Base-by-base conservation (phyloP, 257 asterid species). In the Solanum chiquidenum region DNA sequence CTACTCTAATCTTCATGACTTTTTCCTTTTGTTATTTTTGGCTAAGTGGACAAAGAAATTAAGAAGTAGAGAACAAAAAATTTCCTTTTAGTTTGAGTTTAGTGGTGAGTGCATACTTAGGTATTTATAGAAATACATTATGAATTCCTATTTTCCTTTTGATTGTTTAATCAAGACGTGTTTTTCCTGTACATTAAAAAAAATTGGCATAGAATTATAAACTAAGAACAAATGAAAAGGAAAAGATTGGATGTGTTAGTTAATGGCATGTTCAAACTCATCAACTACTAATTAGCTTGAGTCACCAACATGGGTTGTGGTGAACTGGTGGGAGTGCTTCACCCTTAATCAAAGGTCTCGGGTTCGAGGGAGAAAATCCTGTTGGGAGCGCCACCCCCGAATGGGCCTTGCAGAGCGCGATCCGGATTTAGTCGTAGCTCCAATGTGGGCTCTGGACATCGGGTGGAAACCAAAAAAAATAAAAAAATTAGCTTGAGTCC, bases 1-100 rank as follows among this genome's bases (percentile, higher is more conserved):
- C 91, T 88, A 88, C 85, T 88, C 77, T 94, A 74, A 94, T 88
- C 85, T 93, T 93, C 96, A 94, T 91, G 88, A 68, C 87, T 88
- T 25, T 55, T 38, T 23, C 62, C 16, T 77, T 77, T n/a, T 23
- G 12, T 12, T 21, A n/a, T 76, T 77, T 76, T 77, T n/a, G 9
- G 37, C 4, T 79, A 79, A 27, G 38, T 14, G 84, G 14, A 42
- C 35, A 79, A 42, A 27, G 38, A 79, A 44, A 79, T 14, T 44
- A 25, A 2, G 64, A 79, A 40, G 38, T 35, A 73, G 82, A 18
- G 82, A 34, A 73, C 29, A 20, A 20, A 71, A 9, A 34, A 0
- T 0, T 11, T 37, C 25, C 29, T 38, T 38, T 38, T 37, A 20
- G 83, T 46, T 75, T 37, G 55, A 37, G 55, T 37, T 37, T 23